phyloP scores from a whole-genome alignment of 306 rosid species.

The Citrullus amarus region DNA sequence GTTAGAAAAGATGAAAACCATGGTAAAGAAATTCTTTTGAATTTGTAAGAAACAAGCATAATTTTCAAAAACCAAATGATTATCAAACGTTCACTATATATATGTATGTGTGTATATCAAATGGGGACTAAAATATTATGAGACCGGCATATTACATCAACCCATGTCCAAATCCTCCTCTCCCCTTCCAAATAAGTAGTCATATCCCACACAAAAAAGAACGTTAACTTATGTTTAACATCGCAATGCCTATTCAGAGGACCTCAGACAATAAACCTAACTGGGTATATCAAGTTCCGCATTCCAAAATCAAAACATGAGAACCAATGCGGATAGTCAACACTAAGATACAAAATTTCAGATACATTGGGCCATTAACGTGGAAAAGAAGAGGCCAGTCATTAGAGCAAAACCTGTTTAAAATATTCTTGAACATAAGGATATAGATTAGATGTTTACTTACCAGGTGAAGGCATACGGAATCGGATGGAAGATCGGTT shows the following conservation, averaged over 20 bases:
- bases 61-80: too few relatives aligned
- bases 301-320: not conserved
- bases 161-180: not conserved
- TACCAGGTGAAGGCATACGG: constrained; percentile 67
- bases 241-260: not conserved
- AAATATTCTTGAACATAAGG: not conserved
- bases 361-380: not conserved
- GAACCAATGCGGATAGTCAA: not conserved
- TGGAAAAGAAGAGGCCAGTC: not conserved
- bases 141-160: not conserved
- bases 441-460: constrained; percentile 7
- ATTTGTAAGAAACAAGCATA: too few relatives aligned
- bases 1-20: too few relatives aligned
- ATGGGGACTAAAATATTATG: not conserved
- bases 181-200: not conserved
- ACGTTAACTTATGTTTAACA: not conserved
- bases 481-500: constrained; percentile 66
- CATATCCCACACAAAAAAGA: not conserved
- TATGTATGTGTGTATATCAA: too few relatives aligned
- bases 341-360: not conserved
- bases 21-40: too few relatives aligned
- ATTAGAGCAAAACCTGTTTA: not conserved
- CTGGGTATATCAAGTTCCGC: not conserved
- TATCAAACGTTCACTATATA: too few relatives aligned
- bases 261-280: not conserved